Evolutionary conservation across 495 filamentous ascomycete species (phyloP), one percentile per base, ranked within the genome.

Genomic region (Xylaria cubensis): DNA sequence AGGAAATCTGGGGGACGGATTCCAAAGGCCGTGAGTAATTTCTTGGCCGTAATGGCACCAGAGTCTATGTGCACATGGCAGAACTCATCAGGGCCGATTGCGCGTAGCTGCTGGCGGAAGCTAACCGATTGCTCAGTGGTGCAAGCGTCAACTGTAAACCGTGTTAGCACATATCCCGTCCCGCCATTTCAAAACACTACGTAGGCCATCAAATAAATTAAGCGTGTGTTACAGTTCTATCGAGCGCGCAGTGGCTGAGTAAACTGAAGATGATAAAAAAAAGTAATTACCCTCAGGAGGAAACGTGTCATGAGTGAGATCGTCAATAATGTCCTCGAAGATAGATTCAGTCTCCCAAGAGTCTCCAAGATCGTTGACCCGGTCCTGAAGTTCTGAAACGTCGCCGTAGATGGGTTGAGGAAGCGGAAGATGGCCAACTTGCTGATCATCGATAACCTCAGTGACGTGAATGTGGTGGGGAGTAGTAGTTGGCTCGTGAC

Each of bases 11-110:
- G 94, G 64, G 92, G 91, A 41, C 87, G 80, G 71, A 97, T 90
- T 62, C 92, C 92, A 82, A 99, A 99, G n/a, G 95, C 96, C 7
- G 94, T 96, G 73, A 94, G 90, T 26, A 99, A 84, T 80, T 93
- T 96, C 82, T 92, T 92, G 29, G 92, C 93, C 2, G 92, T 89
- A 71, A 95, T 88, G 34, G 83, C 82, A 17, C 89, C 89, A 32
- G 86, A 84, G 48, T 89, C 88, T 68, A 98, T 86, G 13, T 92
- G 94, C 70, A 90, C 86, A 71, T 88, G 84, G 68, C 93, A 86
- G 80, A 98, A 97, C 19, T 89, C 86, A 59, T 90, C 88, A 58
- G 91, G 91, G 5, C 95, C 95, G 71, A 95, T 82, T 34, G 88
- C 85, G 74, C 93, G 90, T 21, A 98, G 83, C 24, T 90, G 87